Conservation (phyloP, 1,284 basidiomycete species). For the Austropuccinia psidii region DNA sequence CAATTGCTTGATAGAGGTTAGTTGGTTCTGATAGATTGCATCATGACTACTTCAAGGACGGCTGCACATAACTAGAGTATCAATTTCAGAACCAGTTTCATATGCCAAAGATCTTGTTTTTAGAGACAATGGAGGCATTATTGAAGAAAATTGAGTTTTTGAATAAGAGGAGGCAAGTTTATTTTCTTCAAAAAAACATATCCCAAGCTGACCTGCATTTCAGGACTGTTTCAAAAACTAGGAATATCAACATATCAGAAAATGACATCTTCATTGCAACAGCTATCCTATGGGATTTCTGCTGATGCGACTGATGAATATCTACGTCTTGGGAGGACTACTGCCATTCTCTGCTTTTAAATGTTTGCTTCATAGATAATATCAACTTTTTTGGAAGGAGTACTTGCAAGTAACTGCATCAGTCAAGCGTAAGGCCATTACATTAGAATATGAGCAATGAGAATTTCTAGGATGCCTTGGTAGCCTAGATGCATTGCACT, state of each 20-base stretch:
- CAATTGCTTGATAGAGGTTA: too few relatives aligned
- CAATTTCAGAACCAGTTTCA: too few relatives aligned
- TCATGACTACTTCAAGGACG: too few relatives aligned
- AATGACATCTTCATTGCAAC: neutral
- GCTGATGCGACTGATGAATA: neutral
- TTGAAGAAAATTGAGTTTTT: too few relatives aligned
- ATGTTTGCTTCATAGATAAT: too few relatives aligned
- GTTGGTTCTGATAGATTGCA: too few relatives aligned
- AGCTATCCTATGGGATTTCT: neutral
- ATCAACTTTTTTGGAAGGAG: neutral
- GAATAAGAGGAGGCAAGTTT: too few relatives aligned
- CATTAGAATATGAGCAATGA: neutral
- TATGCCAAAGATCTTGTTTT: too few relatives aligned
- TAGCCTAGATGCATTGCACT: neutral
- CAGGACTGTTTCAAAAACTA: neutral
- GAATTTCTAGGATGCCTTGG: neutral
- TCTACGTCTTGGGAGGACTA: neutral
- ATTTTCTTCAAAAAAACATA: too few relatives aligned
- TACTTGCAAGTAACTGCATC: neutral
- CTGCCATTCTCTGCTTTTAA: neutral
- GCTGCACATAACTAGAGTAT: too few relatives aligned
- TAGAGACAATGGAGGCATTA: too few relatives aligned
- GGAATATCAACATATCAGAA: neutral
- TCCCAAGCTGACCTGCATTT: too few relatives aligned
- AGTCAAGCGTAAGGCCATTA: neutral